phyloP scores from a whole-genome alignment of 148 eudicot species.

The Rhododendron molle region DNA sequence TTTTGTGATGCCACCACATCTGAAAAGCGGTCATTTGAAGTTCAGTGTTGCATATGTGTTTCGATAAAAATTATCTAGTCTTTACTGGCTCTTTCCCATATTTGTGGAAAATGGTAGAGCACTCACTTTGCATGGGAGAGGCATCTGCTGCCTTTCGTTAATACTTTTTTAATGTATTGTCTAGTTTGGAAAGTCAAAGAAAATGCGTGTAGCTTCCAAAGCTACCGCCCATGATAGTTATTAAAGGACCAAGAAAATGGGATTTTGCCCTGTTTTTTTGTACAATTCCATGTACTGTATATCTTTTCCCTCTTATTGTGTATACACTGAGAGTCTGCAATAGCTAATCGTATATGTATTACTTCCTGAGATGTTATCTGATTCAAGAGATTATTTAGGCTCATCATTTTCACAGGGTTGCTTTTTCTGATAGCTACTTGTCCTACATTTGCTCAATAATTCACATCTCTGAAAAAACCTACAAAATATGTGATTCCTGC shows the following conservation, averaged over 20 bases:
- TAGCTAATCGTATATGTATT: too few relatives aligned
- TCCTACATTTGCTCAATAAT: neutral
- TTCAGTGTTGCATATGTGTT: neutral
- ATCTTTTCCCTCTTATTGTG: neutral
- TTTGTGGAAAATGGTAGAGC: neutral
- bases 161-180: too few relatives aligned
- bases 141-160: too few relatives aligned
- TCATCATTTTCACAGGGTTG: neutral
- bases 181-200: neutral
- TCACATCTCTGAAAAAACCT: neutral
- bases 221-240: neutral
- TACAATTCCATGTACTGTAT: too few relatives aligned
- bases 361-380: too few relatives aligned
- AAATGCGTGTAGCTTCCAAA: neutral
- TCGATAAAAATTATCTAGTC: neutral
- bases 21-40: neutral
- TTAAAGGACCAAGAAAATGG: neutral
- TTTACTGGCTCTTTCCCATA: neutral
- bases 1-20: neutral
- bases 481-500: neutral
- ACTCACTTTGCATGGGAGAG: too few relatives aligned
- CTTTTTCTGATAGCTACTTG: neutral
- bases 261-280: neutral
- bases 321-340: too few relatives aligned
- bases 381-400: too few relatives aligned